Evolutionary conservation across 306 rosid species (phyloP).

Genomic region (Clitoria ternatea): DNA sequence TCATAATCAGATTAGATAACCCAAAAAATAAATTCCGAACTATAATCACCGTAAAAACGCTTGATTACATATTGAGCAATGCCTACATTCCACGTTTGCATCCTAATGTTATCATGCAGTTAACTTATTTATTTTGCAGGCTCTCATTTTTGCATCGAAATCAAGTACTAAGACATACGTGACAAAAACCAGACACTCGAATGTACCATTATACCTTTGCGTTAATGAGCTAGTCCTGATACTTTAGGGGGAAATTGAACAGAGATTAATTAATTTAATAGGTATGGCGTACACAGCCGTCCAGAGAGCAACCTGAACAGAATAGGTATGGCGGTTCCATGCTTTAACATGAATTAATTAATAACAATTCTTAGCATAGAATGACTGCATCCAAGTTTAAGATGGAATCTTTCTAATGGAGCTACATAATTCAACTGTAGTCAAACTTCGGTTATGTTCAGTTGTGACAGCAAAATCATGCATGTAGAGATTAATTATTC

Average conservation of each 20-base stretch:
- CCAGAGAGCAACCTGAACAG: not conserved
- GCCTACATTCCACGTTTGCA: no score
- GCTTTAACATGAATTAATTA: not conserved
- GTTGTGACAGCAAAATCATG: not conserved
- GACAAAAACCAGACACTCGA: not conserved
- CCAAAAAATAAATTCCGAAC: not conserved
- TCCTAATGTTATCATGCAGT: not conserved
- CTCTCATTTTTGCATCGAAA: not conserved
- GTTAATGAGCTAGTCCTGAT: not conserved
- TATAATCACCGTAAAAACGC: not conserved
- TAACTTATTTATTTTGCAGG: not conserved
- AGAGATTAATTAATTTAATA: no score
- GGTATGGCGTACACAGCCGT: not conserved
- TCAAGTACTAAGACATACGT: not conserved
- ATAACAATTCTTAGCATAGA: not conserved
- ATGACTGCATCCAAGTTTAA: not conserved
- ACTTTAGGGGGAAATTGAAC: not conserved
- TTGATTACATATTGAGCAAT: not conserved
- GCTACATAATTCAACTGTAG: not conserved
- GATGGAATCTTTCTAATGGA: not conserved
- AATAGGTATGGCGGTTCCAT: not conserved
- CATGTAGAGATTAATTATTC: not conserved
- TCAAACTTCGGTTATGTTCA: not conserved
- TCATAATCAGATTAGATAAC: not conserved
- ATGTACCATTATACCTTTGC: no score